Evolutionary conservation across 225 moss, liverwort and hornwort species (phyloP).

Genomic region (Lunularia cruciata): DNA sequence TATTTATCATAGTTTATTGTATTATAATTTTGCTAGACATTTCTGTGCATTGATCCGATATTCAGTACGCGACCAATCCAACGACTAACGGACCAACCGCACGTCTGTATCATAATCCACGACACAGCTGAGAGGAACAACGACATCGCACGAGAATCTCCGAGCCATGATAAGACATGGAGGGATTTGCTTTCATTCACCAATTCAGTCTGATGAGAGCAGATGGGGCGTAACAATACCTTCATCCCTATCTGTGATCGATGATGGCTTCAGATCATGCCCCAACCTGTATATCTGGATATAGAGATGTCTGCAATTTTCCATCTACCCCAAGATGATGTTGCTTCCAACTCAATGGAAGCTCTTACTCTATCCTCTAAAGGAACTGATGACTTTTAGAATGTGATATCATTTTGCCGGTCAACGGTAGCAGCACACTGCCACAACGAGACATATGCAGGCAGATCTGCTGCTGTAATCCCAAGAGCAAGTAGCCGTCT

Average conservation of each 20-base stretch:
- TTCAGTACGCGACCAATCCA: not conserved
- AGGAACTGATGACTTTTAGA: conserved; percentile 20
- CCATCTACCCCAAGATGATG: not conserved
- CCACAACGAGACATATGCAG: conserved; percentile 73
- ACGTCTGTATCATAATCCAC: not conserved
- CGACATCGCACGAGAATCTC: not conserved
- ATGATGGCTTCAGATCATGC: not conserved
- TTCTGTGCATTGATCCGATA: not conserved
- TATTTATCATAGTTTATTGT: not conserved
- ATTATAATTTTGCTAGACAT: not conserved
- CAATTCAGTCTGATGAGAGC: no score
- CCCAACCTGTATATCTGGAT: not conserved
- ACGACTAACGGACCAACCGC: not conserved
- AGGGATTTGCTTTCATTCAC: no score
- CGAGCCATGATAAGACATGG: no score
- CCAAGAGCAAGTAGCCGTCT: conserved; percentile 60
- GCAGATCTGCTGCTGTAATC: conserved; percentile 52
- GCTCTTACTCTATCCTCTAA: not conserved
- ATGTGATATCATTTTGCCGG: conserved; percentile 44
- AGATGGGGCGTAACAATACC: no score
- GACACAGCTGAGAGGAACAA: not conserved
- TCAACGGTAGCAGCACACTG: conserved; percentile 77
- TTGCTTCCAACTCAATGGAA: not conserved
- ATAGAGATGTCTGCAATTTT: not conserved
- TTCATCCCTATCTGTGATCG: not conserved